Evolutionary conservation across 164 flowering plant species (phyloP).

Genomic region (Malania oleifera): DNA sequence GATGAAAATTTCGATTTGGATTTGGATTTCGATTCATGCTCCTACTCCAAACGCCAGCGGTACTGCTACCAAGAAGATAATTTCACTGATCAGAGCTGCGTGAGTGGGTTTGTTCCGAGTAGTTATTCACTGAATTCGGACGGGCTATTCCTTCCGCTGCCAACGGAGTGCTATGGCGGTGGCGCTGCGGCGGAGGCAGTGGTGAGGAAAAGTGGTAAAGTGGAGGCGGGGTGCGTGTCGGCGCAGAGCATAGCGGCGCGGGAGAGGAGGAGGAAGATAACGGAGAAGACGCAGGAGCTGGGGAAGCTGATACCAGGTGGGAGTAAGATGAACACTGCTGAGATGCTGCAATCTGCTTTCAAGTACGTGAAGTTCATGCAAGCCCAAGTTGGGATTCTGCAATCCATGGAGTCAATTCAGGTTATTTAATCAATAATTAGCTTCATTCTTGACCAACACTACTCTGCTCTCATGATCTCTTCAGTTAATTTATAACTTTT

Average conservation of each 20-base stretch:
- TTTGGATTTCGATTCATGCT: neutral
- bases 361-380: conserved; percentile 73
- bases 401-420: conserved; percentile 23
- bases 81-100: neutral
- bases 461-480: too few relatives aligned
- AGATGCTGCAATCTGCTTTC: conserved; percentile 76
- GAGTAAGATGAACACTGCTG: conserved; percentile 76
- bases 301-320: conserved; percentile 84
- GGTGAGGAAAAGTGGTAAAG: neutral
- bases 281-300: conserved; percentile 84
- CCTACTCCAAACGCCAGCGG: neutral
- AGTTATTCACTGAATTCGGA: too few relatives aligned
- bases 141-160: too few relatives aligned
- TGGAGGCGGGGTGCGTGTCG: conserved; percentile 26
- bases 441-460: too few relatives aligned
- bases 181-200: neutral
- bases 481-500: conserved; percentile 36
- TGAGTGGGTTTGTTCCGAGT: too few relatives aligned
- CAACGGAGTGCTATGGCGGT: neutral
- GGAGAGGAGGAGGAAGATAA: conserved; percentile 79
- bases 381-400: conserved; percentile 62
- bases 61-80: too few relatives aligned
- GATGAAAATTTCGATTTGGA: neutral
- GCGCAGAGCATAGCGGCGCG: conserved; percentile 81
- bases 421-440: too few relatives aligned